Conservation (phyloP, 108 stramenopile genomes). For the Phaeodactylum tricornutum region DNA sequence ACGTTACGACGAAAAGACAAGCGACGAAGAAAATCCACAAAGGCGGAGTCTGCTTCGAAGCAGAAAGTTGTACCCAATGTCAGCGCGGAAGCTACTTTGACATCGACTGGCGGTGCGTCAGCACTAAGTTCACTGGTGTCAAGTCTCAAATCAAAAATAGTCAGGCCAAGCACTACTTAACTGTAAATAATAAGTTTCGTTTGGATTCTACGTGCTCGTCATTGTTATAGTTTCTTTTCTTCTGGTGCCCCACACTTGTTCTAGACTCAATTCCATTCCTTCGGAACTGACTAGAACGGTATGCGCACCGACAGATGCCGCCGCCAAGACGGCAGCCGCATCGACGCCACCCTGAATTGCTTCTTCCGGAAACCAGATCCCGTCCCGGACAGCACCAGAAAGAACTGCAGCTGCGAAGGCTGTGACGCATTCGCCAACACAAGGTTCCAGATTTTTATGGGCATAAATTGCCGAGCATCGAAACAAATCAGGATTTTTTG, state of each 20-base stretch:
- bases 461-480: conserved; percentile 27
- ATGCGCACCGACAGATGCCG: conserved; percentile 36
- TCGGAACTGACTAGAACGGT: conserved; percentile 21
- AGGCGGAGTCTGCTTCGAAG: too few species aligned
- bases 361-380: conserved; percentile 69
- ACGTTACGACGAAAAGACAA: conserved; percentile 68
- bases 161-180: too few species aligned
- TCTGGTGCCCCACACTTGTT: conserved; percentile 20
- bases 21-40: conserved; percentile 24
- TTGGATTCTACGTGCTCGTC: too few species aligned
- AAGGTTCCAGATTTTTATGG: conserved; percentile 75
- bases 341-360: conserved; percentile 16
- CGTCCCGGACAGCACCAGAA: conserved; percentile 29
- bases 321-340: conserved; percentile 22
- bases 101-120: not conserved
- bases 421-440: conserved; percentile 69
- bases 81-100: too few species aligned
- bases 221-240: not conserved
- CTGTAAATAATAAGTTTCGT: too few species aligned
- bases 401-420: conserved; percentile 63
- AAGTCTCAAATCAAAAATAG: too few species aligned
- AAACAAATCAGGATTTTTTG: conserved; percentile 3
- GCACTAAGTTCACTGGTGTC: not conserved
- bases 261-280: conserved; percentile 7
- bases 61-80: too few species aligned